Conservation (phyloP, 805 yeast genomes). For the Diddensiella transvaalensis region DNA sequence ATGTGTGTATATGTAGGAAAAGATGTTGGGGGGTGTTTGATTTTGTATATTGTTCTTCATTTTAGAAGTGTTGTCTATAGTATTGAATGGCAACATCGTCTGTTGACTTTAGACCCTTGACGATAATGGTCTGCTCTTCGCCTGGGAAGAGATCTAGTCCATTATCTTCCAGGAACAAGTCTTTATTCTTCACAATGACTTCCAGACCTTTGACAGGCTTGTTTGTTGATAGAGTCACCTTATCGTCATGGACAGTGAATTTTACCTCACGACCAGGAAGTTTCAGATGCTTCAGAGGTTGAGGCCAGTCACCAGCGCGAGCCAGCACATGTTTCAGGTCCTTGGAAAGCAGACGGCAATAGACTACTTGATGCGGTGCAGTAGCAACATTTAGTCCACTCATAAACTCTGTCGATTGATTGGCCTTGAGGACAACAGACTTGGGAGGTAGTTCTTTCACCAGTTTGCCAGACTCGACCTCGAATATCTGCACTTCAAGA, state of each 20-base stretch:
- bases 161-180: constrained; percentile 39
- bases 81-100: constrained; percentile 18
- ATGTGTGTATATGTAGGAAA: neutral
- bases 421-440: constrained; percentile 21
- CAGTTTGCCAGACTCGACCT: constrained; percentile 35
- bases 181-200: constrained; percentile 30
- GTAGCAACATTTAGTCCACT: constrained; percentile 18
- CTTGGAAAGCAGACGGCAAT: constrained; percentile 19
- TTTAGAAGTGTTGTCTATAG: constrained; percentile 8
- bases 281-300: constrained; percentile 41
- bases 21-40: no score
- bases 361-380: constrained; percentile 20
- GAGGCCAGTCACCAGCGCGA: constrained; percentile 48
- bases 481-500: constrained; percentile 32
- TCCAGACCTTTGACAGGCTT: constrained; percentile 46
- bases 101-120: constrained; percentile 14
- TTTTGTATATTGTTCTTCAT: neutral
- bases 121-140: constrained; percentile 22
- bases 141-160: constrained; percentile 49
- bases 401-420: constrained; percentile 35
- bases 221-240: constrained; percentile 29
- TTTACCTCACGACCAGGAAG: constrained; percentile 33
- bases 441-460: constrained; percentile 16
- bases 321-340: constrained; percentile 28
- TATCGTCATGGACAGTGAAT: constrained; percentile 28